Evolutionary conservation across 352 stramenopile genomes (phyloP), one percentile per base, ranked within the genome.

Genomic region (Globisporangium carolinianum): DNA sequence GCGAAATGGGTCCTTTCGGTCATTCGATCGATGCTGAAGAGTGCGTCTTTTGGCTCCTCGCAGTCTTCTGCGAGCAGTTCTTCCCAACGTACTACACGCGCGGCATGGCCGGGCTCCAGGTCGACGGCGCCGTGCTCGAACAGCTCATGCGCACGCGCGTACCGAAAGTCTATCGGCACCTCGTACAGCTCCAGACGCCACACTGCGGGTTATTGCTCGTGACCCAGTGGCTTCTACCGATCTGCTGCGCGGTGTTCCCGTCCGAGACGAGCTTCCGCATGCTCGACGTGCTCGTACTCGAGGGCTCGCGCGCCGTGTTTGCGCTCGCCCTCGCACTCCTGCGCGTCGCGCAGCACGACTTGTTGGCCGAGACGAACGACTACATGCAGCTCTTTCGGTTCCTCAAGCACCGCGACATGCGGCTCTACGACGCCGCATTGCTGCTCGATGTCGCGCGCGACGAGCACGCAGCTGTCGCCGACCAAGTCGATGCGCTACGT

Each of bases 361-460:
- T 88, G 9, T 55, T 90, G 35, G 61, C 68, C 3, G 72, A 87
- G 50, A 75, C 68, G n/a, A 64, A 70, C 12, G 80, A 87, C 53
- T 88, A 83, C 60, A 79, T 78, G 58, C 80, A 88, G 55, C 67
- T 90, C 45, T 88, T 88, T 45, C 69, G 71, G 0, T 68, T 80
- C 37, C 63, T 90, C 12, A 86, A 83, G 48, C 67, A 77, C 39
- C 74, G 80, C 17, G 78, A 88, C 53, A 62, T 72, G 59, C 68
- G 76, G 6, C 75, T 90, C 45, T 76, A 88, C 41, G 80, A 88
- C 53, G 66, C 75, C 8, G 53, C 74, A 6, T 46, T 90, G 53
- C 53, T 87, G 15, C 63, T 90, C 63, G 77, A 90, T 43, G 64
- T 90, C 11, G 74, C 69, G 0, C 57, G 61, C 38, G 70, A 84